Percentiles rank a stretch among this genome's conserved stretches.
Conservation (phyloP, 2,329 filamentous ascomycete genomes). For the Cladosporium cucumerinum region DNA sequence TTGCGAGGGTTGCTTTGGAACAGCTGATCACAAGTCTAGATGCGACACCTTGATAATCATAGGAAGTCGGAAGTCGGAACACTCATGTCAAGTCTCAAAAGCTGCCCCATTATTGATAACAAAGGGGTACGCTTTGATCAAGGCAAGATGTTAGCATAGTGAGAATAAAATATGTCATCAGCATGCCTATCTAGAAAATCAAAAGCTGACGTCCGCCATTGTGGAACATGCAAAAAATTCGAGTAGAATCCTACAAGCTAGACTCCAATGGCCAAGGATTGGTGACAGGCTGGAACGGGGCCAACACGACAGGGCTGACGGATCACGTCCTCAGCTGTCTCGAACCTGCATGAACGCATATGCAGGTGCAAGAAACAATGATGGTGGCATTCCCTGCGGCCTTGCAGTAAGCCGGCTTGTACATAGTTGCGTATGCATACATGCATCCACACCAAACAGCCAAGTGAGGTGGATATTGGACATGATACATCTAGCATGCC, state of each 20-base stretch:
- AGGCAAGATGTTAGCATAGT: not conserved
- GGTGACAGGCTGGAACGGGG: not conserved
- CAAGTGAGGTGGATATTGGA: not conserved
- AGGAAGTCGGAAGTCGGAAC: not conserved
- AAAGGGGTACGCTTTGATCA: not conserved
- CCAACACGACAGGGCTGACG: not conserved
- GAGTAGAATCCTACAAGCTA: not conserved
- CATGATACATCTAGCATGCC: not conserved
- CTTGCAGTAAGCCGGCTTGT: not conserved
- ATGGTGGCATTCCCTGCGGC: not conserved
- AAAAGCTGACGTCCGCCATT: not conserved
- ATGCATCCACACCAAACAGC: not conserved
- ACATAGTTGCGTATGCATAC: not conserved
- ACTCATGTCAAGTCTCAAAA: not conserved
- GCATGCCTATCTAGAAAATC: not conserved
- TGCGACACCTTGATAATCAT: no score
- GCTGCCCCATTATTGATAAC: not conserved
- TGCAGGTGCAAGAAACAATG: not conserved
- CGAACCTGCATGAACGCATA: slow-evolving; percentile 1
- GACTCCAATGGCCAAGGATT: not conserved
- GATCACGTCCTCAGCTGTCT: not conserved
- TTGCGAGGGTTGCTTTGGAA: no score
- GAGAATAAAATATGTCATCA: not conserved
- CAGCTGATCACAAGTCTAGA: no score
- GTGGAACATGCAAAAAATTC: not conserved